These are phyloP conservation scores for Plectosphaerella plurivora DNA, from an alignment of 2,329 filamentous ascomycete species.

Conservation along the genomic window DNA sequence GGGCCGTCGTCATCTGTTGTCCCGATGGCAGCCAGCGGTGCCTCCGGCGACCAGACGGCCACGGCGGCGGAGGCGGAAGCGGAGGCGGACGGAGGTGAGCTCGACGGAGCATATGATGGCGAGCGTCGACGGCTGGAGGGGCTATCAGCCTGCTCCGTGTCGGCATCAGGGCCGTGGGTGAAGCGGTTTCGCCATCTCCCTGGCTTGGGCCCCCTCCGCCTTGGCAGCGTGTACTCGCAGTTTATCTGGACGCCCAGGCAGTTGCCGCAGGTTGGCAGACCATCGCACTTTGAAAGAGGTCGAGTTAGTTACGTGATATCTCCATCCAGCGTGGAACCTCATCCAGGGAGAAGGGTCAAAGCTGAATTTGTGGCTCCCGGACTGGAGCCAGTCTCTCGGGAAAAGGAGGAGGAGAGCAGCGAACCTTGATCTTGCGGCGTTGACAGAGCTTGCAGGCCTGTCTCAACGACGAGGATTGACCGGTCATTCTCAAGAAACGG, in stretches of 20 bases:
- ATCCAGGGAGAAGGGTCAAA: too few relatives aligned
- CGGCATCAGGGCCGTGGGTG: background rate
- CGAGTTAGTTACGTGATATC: background rate
- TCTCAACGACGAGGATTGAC: background rate
- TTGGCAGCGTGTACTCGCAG: background rate
- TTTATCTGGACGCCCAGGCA: background rate
- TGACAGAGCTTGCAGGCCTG: background rate
- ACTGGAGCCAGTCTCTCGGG: too few relatives aligned
- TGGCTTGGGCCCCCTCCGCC: background rate
- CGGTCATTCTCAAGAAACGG: too few relatives aligned
- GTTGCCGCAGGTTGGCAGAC: conserved; percentile 1
- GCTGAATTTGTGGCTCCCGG: background rate
- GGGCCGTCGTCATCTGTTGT: too few relatives aligned
- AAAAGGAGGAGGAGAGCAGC: too few relatives aligned
- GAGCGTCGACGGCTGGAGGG: background rate
- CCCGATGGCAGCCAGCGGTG: too few relatives aligned
- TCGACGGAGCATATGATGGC: too few relatives aligned
- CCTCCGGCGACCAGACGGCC: too few relatives aligned
- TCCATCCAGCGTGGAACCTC: too few relatives aligned
- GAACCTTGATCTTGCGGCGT: conserved; percentile 1
- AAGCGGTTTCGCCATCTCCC: background rate
- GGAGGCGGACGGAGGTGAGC: too few relatives aligned
- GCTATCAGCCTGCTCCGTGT: background rate
- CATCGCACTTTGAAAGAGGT: background rate
- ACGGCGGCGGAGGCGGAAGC: too few relatives aligned